phyloP scores from a whole-genome alignment of 83 land plant species.

The Diphasiastrum complanatum region DNA sequence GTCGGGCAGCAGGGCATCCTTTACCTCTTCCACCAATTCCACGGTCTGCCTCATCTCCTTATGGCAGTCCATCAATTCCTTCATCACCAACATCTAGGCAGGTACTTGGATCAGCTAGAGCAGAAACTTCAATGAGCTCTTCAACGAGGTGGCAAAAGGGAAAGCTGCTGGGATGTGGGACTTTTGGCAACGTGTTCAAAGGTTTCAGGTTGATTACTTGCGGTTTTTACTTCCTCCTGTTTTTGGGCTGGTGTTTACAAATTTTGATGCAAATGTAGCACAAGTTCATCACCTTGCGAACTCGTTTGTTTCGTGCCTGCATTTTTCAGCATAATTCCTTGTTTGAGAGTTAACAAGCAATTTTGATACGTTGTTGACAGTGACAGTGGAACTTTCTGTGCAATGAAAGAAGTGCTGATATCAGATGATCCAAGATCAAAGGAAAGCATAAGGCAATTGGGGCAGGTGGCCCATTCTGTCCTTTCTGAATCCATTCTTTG shows the following conservation, averaged over 20 bases:
- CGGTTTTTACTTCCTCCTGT: neutral
- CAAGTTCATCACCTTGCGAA: neutral
- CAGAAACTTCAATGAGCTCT: slow-evolving; percentile 8
- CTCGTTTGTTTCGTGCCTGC: no score
- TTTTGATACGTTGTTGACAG: slow-evolving; percentile 24
- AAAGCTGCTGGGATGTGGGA: slow-evolving; percentile 31
- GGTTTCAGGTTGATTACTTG: slow-evolving; percentile 22
- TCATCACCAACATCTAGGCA: slow-evolving; percentile 6
- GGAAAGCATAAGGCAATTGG: slow-evolving; percentile 31
- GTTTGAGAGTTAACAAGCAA: no score
- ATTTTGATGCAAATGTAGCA: no score
- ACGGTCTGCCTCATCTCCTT: slow-evolving; percentile 7
- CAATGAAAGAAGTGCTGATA: slow-evolving; percentile 37
- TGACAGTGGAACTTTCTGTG: slow-evolving; percentile 38
- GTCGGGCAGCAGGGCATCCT: slow-evolving; percentile 8
- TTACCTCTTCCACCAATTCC: slow-evolving; percentile 2
- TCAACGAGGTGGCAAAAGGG: slow-evolving; percentile 32
- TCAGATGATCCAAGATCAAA: slow-evolving; percentile 33
- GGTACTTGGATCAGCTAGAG: neutral
- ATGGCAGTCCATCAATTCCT: neutral
- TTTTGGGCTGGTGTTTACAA: no score
- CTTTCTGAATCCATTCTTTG: neutral
- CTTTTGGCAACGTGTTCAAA: slow-evolving; percentile 32
- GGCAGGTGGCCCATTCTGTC: slow-evolving; percentile 17
- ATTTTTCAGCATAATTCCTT: no score